A percentile compares a stretch with the other conserved stretches of the same genome.
Evolutionary conservation across 116 monocot species (phyloP).

Genomic region (Papilionanthe hybrid): DNA sequence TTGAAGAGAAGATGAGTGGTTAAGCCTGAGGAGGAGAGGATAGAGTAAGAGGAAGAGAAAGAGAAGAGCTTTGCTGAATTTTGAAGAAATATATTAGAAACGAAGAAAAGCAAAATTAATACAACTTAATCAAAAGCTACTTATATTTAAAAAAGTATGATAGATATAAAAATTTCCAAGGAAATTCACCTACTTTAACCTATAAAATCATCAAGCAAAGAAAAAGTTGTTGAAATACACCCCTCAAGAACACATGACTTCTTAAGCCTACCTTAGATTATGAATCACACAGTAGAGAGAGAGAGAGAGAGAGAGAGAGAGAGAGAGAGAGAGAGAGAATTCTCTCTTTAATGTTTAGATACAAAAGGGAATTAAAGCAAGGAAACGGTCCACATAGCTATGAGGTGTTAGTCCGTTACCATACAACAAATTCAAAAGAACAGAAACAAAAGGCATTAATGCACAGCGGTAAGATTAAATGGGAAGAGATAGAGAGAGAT

Average conservation of each 20-base stretch:
- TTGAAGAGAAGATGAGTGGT: neutral
- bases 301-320: constrained; percentile 28
- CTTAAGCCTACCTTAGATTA: constrained; percentile 25
- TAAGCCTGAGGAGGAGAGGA: constrained; percentile 5
- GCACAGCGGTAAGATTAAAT: neutral
- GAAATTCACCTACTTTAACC: constrained; percentile 54
- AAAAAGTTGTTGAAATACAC: constrained; percentile 32
- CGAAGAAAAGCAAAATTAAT: constrained; percentile 3
- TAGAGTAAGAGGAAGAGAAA: neutral
- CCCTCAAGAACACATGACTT: neutral
- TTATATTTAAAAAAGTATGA: neutral
- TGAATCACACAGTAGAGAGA: neutral
- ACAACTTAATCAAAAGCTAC: neutral
- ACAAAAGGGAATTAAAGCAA: constrained; percentile 44
- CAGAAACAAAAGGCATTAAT: constrained; percentile 13
- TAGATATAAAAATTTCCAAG: constrained; percentile 22
- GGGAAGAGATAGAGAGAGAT: neutral
- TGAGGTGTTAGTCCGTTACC: constrained; percentile 11
- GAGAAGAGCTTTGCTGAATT: neutral
- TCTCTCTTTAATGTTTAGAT: constrained; percentile 25
- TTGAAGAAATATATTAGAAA: constrained; percentile 3
- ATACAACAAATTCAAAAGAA: constrained; percentile 26
- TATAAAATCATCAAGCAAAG: constrained; percentile 50
- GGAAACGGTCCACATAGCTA: constrained; percentile 45
- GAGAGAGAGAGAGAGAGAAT: constrained; percentile 21